phyloP scores from a whole-genome alignment of 306 rosid species.

The Vigna nakashimae region DNA sequence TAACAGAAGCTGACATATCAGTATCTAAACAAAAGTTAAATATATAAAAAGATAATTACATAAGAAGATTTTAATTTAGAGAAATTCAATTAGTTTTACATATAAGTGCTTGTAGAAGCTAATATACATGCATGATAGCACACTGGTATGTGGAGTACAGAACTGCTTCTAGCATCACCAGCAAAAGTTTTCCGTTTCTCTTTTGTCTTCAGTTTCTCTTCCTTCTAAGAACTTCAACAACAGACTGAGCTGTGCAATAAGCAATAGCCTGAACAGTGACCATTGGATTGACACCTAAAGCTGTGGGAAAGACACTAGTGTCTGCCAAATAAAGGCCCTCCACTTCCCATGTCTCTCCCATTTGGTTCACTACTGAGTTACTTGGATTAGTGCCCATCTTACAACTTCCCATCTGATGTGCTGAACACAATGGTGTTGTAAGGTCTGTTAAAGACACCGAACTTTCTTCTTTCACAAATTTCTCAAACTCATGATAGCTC shows the following conservation, averaged over 20 bases:
- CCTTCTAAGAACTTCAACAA: slow-evolving; percentile 64
- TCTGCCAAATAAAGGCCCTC: slow-evolving; percentile 76
- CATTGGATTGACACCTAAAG: slow-evolving; percentile 89
- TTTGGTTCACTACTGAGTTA: slow-evolving; percentile 71
- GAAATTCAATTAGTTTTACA: not conserved
- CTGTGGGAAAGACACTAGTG: slow-evolving; percentile 82
- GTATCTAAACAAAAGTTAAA: not conserved
- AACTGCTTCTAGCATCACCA: not conserved
- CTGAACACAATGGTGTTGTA: slow-evolving; percentile 67
- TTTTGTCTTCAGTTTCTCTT: slow-evolving; percentile 37
- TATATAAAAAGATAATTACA: not conserved
- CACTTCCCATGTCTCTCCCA: slow-evolving; percentile 86
- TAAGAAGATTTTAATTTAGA: not conserved
- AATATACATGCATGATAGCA: not conserved
- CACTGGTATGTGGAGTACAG: not conserved
- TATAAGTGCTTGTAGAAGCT: not conserved
- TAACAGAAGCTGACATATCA: too few relatives aligned
- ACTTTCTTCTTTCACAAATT: slow-evolving; percentile 78
- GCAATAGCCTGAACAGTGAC: slow-evolving; percentile 83
- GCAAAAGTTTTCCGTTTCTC: not conserved
- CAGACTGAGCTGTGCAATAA: slow-evolving; percentile 80
- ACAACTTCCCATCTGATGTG: slow-evolving; percentile 92
- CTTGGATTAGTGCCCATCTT: slow-evolving; percentile 66
- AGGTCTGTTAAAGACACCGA: slow-evolving; percentile 52
- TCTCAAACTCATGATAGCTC: slow-evolving; percentile 64